Base-by-base conservation (phyloP, 1,139 yeast genomes). In the Geotrichum carabidarum region DNA sequence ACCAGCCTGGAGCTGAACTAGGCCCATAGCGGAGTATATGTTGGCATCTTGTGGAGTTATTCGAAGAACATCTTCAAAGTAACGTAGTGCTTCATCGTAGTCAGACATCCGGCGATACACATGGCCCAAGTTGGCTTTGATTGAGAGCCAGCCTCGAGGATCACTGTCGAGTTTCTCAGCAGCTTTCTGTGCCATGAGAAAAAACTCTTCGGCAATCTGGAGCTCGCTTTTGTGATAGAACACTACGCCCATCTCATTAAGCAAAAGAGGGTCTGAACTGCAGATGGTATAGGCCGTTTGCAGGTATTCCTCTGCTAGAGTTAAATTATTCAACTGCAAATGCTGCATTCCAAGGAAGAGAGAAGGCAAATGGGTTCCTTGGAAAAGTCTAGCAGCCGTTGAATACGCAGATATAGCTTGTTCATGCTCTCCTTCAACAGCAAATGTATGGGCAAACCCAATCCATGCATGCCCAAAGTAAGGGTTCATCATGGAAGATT, bases 321-420 rank as follows among this genome's bases (percentile, higher is more conserved):
- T 79, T 52, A 87, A 73, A 63, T 91, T 91, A 66, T 84, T 85
- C 82, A 93, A 85, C 60, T 88, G 91, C 60, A 90, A 73, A 69
- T 93, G 94, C 71, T 94, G 98, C 96, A 93, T 94, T 2, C 99
- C 99, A 50, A 94, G 76, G 65, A 88, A 93, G 57, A 94, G 73
- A 63, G 87, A 83, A 1, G 99, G 99, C 50, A 91, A 72, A 69
- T 93, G 98, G 5, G 94, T 85, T 1, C 99, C 99, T 0, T 96
- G 97, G 65, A 93, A 94, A 50, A 91, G 76, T 57, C 97, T 74
- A 0, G 96, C 91, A 0, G 98, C 98, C 37, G 95, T 91, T 0
- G 98, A 93, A 71, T 91, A 94, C 0, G 99, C 99, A 57, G 96
- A 85, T 18, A 93, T 86, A 1, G 99, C 99, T 69, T 94, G 99